Evolutionary conservation across 495 filamentous ascomycete genomes (phyloP), one percentile per base, ranked within the genome.

Genomic region (Penicillium dipodomyicola): DNA sequence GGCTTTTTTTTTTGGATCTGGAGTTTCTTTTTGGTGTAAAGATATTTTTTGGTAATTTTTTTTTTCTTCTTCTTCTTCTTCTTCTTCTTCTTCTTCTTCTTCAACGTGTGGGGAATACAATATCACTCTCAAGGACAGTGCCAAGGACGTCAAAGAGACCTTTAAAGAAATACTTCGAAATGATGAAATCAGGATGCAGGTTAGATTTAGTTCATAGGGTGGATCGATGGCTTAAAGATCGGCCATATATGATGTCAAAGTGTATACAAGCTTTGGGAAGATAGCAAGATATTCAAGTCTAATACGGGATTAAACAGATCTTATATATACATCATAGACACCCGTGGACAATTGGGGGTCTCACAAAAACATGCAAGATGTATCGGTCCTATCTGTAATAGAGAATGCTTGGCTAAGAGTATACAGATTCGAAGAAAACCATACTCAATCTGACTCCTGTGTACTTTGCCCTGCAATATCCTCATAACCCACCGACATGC

Each of bases 341-440:
- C n/a, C n/a, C n/a, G n/a, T n/a, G n/a, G n/a, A n/a, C 10, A 5
- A 35, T 37, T 10, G 17, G 50, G 62, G 59, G 51, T 58, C 59
- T 58, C 25, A 49, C 57, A 50, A 54, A 46, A 33, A 46, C 53
- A 59, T 59, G 49, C 40, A 39, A 33, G 46, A 52, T 60, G 39
- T 39, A 59, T 54, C 41, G 29, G 49, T 50, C 58, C 56, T 57
- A 65, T 68, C 57, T 65, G n/a, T 42, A 33, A 54, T 35, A 27
- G 44, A 65, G 65, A 68, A 68, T 68, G 65, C 65, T 63, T 65
- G 63, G 62, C 65, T 57, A 44, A 50, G 37, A 52, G 35, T 15
- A 39, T 17, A 39, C 22, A 35, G 42, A 49, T 25, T 55, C 42
- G 33, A 60, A 53, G 43, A 67, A n/a, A 39, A 33, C 5, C 19